These are phyloP conservation scores for Veloboletus limbatus DNA, from an alignment of 1,284 basidiomycete species.

Conservation along the genomic window DNA sequence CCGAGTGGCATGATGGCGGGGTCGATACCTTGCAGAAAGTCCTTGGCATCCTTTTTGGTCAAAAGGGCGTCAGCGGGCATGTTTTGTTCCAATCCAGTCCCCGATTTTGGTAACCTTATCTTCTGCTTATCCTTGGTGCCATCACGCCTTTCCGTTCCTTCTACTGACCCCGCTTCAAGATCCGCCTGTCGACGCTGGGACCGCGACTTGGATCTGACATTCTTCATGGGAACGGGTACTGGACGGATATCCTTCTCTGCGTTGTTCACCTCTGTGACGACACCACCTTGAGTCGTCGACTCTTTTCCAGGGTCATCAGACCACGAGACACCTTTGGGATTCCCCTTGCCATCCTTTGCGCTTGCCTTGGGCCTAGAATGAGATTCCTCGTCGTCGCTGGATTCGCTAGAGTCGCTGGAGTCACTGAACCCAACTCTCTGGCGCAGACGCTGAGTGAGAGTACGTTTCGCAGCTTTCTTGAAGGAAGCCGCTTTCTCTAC, in stretches of 20 bases:
- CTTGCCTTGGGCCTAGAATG: constrained; percentile 21
- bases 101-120: constrained; percentile 43
- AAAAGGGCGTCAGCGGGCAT: constrained; percentile 84
- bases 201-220: constrained; percentile 16
- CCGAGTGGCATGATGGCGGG: constrained; percentile 79
- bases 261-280: constrained; percentile 26
- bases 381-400: constrained; percentile 40
- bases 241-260: constrained; percentile 24
- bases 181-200: constrained; percentile 29
- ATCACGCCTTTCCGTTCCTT: constrained; percentile 25
- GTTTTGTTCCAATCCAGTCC: constrained; percentile 62
- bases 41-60: constrained; percentile 63
- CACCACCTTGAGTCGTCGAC: constrained; percentile 35
- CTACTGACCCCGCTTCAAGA: constrained; percentile 38
- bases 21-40: constrained; percentile 76
- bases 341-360: constrained; percentile 12
- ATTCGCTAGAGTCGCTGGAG: constrained; percentile 47
- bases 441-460: constrained; percentile 67
- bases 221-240: constrained; percentile 18
- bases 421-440: constrained; percentile 66
- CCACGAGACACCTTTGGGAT: constrained; percentile 31
- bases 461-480: constrained; percentile 47
- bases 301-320: constrained; percentile 33
- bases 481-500: constrained; percentile 46
- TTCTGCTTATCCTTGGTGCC: constrained; percentile 34